Conservation (phyloP, 2,329 filamentous ascomycete species). For the Sporothrix dimorphospora region DNA sequence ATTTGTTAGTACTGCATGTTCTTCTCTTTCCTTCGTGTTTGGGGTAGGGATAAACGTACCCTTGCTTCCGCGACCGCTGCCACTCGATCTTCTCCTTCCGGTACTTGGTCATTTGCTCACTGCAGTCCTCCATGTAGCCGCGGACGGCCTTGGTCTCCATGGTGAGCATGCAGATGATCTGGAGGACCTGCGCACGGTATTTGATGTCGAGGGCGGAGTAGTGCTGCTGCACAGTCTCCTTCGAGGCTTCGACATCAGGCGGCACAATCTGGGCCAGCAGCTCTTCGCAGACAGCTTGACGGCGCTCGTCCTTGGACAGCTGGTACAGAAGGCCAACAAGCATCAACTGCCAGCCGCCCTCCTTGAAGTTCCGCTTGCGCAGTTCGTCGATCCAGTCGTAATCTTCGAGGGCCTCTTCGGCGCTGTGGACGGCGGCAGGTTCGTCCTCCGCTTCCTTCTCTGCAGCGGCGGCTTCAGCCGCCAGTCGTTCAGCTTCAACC, state of each 20-base stretch:
- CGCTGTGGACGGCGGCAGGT: constrained; percentile 62
- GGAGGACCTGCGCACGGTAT: constrained; percentile 74
- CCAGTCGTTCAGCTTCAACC: constrained; percentile 70
- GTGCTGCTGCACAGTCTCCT: constrained; percentile 70
- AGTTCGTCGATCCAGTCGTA: constrained; percentile 87
- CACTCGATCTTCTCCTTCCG: constrained; percentile 95
- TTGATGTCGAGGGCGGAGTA: constrained; percentile 83
- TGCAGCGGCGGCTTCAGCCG: constrained; percentile 60
- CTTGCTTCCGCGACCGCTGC: constrained; percentile 74
- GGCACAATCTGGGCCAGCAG: constrained; percentile 83
- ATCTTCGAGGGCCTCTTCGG: constrained; percentile 72
- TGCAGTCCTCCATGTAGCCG: constrained; percentile 88
- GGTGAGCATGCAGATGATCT: constrained; percentile 84
- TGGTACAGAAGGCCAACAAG: constrained; percentile 85
- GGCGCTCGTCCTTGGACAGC: constrained; percentile 73
- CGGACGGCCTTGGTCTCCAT: constrained; percentile 84
- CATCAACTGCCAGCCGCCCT: constrained; percentile 91
- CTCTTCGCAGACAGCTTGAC: constrained; percentile 73
- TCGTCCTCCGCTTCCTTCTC: constrained; percentile 55
- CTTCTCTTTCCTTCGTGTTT: background rate
- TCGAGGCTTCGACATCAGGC: constrained; percentile 71
- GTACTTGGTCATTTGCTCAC: constrained; percentile 90
- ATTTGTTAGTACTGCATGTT: constrained; percentile 40
- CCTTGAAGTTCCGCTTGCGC: constrained; percentile 78
- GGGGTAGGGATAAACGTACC: constrained; percentile 50